These are phyloP conservation scores for Naegleria gruberi DNA, from an alignment of 208 protist genomes.

Conservation along the genomic window DNA sequence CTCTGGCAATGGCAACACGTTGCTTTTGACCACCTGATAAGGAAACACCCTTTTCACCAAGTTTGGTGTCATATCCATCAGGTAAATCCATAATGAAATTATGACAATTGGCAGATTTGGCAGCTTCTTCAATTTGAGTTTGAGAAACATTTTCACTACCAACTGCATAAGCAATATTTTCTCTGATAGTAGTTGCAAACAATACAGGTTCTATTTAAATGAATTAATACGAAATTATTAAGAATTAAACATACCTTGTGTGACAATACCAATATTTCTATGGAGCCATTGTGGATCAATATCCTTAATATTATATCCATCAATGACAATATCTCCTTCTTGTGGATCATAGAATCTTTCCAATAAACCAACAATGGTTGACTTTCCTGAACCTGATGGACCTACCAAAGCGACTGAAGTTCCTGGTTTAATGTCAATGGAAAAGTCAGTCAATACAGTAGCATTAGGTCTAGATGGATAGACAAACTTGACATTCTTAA, in stretches of 20 bases:
- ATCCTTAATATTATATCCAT: background rate
- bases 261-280: constrained; percentile 43
- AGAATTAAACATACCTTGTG: constrained; percentile 41
- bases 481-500: background rate
- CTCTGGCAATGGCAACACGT: constrained; percentile 59
- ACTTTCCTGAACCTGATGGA: constrained; percentile 39
- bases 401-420: constrained; percentile 80
- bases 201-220: constrained; percentile 80
- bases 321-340: background rate
- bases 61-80: constrained; percentile 41
- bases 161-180: constrained; percentile 55
- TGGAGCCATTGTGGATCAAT: constrained; percentile 56
- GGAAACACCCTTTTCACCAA: constrained; percentile 47
- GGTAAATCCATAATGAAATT: constrained; percentile 35
- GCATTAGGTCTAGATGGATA: background rate
- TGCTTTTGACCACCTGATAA: constrained; percentile 87
- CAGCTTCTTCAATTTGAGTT: constrained; percentile 6
- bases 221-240: too few species aligned
- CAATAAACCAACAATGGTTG: background rate
- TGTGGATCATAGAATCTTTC: background rate
- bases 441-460: constrained; percentile 46
- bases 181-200: constrained; percentile 65
- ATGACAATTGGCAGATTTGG: constrained; percentile 2
- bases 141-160: constrained; percentile 34
- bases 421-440: constrained; percentile 68